Conservation (phyloP, 805 yeast species). For the Lipomyces chichibuensis region DNA sequence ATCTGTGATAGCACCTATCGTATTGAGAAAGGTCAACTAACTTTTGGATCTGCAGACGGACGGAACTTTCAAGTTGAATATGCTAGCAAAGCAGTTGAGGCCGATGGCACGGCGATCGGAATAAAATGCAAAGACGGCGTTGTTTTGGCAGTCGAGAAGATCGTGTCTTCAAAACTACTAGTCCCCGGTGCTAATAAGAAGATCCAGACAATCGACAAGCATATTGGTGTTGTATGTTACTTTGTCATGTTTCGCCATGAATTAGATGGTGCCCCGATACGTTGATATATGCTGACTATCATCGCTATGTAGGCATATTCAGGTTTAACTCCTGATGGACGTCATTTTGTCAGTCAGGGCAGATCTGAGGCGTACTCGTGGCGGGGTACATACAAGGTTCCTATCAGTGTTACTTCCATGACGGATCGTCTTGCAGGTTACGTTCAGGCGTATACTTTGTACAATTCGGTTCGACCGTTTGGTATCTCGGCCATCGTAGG, state of each 20-base stretch:
- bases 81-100: slow-evolving; percentile 96
- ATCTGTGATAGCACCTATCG: neutral
- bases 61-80: slow-evolving; percentile 97
- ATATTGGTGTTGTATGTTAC: slow-evolving; percentile 73
- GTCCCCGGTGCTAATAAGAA: slow-evolving; percentile 88
- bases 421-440: slow-evolving; percentile 86
- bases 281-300: neutral
- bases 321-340: slow-evolving; percentile 95
- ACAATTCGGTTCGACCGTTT: slow-evolving; percentile 96
- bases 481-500: slow-evolving; percentile 93
- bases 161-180: slow-evolving; percentile 79
- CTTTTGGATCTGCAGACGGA: slow-evolving; percentile 62
- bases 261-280: neutral
- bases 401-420: slow-evolving; percentile 77
- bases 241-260: neutral
- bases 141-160: slow-evolving; percentile 96
- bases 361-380: slow-evolving; percentile 87
- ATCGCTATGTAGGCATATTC: slow-evolving; percentile 58
- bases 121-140: slow-evolving; percentile 90
- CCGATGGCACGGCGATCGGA: slow-evolving; percentile 94
- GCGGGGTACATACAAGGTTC: slow-evolving; percentile 72
- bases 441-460: slow-evolving; percentile 93
- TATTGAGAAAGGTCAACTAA: slow-evolving; percentile 39
- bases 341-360: slow-evolving; percentile 88
- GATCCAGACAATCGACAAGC: slow-evolving; percentile 91